Conservation (phyloP, 106 monocot genomes). For the Narthecium ossifragum region DNA sequence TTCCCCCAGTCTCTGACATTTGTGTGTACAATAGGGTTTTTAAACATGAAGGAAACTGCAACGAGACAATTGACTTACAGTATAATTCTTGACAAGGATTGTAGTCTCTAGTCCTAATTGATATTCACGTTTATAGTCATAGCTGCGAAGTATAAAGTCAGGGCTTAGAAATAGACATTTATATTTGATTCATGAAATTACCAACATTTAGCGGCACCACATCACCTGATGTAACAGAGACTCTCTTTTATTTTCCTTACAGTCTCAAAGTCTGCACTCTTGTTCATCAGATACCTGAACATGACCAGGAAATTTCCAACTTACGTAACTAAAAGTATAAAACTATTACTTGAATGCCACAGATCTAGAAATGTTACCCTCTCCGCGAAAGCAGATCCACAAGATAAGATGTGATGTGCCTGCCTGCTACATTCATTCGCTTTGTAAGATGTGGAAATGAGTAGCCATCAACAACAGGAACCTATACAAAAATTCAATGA, state of each 20-base stretch:
- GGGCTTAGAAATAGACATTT: too few species aligned
- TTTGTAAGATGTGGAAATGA: constrained; percentile 98
- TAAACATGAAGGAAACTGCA: neutral
- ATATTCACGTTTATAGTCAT: constrained; percentile 98
- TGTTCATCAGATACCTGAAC: constrained; percentile 84
- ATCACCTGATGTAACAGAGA: constrained; percentile 85
- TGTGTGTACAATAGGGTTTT: too few species aligned
- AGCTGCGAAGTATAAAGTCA: constrained; percentile 33
- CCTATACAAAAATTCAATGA: constrained; percentile 48
- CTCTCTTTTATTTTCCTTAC: constrained; percentile 91
- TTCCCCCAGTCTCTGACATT: too few species aligned
- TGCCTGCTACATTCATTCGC: constrained; percentile 99
- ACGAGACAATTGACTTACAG: constrained; percentile 84
- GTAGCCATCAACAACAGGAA: constrained; percentile 97
- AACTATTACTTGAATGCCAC: too few species aligned
- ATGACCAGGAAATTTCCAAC: constrained; percentile 5
- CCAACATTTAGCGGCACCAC: too few species aligned
- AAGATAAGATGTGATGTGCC: constrained; percentile 99
- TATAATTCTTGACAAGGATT: constrained; percentile 93
- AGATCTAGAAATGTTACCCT: constrained; percentile 41
- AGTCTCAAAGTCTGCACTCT: constrained; percentile 92
- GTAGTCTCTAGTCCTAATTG: constrained; percentile 99
- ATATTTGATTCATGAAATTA: too few species aligned
- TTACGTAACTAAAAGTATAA: too few species aligned
- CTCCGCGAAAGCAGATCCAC: constrained; percentile 84